Conservation (phyloP, 768 basidiomycete species). For the Heimioporus sp. region DNA sequence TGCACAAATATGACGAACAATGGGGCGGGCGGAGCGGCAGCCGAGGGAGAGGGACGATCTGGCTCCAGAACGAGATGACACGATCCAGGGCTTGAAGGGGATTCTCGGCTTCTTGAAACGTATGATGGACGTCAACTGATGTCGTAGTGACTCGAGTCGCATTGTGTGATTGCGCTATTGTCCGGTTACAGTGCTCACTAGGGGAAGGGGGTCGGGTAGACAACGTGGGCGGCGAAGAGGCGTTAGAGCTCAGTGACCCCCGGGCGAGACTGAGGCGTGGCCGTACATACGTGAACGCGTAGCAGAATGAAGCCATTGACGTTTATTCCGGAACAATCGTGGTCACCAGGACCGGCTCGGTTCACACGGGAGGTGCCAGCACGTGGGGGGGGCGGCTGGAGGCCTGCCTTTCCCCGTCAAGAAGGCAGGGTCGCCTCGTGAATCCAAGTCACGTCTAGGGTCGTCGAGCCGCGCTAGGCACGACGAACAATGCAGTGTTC, state of each 20-base stretch:
- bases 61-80: conserved; percentile 9
- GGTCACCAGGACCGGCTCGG: too few species aligned
- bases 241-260: not conserved
- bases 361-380: not conserved
- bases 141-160: conserved; percentile 1
- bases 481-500: too few species aligned
- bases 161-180: not conserved
- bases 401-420: not conserved
- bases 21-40: not conserved
- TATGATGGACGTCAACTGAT: conserved; percentile 1
- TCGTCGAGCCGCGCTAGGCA: too few species aligned
- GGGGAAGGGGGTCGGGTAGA: too few species aligned
- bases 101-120: conserved; percentile 14
- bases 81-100: conserved; percentile 1
- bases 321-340: too few species aligned
- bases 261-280: conserved; percentile 1
- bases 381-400: not conserved
- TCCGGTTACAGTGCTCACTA: too few species aligned
- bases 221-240: not conserved
- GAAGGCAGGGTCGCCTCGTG: conserved; percentile 22
- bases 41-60: conserved; percentile 9
- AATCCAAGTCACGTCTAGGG: too few species aligned
- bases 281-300: not conserved
- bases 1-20: conserved; percentile 10
- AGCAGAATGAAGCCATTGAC: too few species aligned